phyloP scores from a whole-genome alignment of 2,329 filamentous ascomycete genomes.

The Chlorencoelia australis region DNA sequence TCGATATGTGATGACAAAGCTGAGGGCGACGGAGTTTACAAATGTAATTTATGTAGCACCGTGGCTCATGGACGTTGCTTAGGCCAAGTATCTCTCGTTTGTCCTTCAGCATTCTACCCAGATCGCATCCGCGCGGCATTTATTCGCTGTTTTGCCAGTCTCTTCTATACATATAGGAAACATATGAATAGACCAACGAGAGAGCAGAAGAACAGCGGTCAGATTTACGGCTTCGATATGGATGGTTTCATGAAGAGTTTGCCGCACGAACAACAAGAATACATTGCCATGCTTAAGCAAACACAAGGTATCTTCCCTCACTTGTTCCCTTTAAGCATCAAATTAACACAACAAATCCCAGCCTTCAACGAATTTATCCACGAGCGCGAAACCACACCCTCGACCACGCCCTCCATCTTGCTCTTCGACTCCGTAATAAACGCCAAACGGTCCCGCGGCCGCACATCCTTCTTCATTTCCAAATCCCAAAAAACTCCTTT shows the following conservation, averaged over 20 bases:
- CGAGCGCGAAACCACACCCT: constrained; percentile 58
- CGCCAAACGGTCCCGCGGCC: constrained; percentile 59
- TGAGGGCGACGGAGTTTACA: constrained; percentile 57
- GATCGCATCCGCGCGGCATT: constrained; percentile 55
- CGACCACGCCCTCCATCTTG: constrained; percentile 55
- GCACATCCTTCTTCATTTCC: constrained; percentile 41
- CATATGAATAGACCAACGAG: constrained; percentile 48
- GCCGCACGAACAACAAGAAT: constrained; percentile 56
- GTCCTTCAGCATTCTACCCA: constrained; percentile 49
- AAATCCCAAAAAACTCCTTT: constrained; percentile 37
- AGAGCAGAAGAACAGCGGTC: constrained; percentile 50
- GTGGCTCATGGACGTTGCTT: constrained; percentile 50
- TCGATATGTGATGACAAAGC: constrained; percentile 68
- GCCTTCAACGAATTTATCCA: constrained; percentile 79
- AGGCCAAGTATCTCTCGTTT: constrained; percentile 53
- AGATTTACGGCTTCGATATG: constrained; percentile 56
- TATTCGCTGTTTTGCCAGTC: constrained; percentile 53
- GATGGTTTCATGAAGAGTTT: constrained; percentile 54
- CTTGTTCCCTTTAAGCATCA: constrained; percentile 19
- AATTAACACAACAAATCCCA: constrained; percentile 35
- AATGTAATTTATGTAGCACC: constrained; percentile 55
- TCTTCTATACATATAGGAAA: constrained; percentile 58
- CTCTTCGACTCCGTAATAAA: constrained; percentile 80
- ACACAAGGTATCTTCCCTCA: constrained; percentile 45
- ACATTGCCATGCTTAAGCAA: constrained; percentile 52